A percentile compares a stretch with the other conserved stretches of the same genome.
Evolutionary conservation across 805 yeast genomes (phyloP).

Genomic region (Candida nitratophila): DNA sequence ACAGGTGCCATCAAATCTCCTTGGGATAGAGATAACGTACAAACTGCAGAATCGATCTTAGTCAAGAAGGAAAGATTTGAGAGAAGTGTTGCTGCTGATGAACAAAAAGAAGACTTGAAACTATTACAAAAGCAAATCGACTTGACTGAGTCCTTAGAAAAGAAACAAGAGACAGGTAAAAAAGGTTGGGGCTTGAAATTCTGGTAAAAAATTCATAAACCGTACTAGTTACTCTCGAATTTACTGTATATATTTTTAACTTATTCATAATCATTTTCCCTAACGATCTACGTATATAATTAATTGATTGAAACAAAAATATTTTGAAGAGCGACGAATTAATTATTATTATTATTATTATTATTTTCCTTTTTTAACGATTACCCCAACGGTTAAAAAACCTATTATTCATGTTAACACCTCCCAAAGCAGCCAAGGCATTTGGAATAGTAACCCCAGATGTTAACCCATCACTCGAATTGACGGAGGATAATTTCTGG

Average conservation of each 20-base stretch:
- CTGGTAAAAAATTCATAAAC: slow-evolving; percentile 16
- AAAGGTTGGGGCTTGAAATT: slow-evolving; percentile 17
- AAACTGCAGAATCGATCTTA: slow-evolving; percentile 29
- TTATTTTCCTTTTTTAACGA: neutral
- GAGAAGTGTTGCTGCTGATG: slow-evolving; percentile 36
- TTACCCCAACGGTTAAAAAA: slow-evolving; percentile 14
- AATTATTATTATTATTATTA: no score
- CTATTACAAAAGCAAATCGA: slow-evolving; percentile 32
- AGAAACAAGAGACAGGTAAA: slow-evolving; percentile 21
- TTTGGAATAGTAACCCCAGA: slow-evolving; percentile 4
- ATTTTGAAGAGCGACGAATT: neutral
- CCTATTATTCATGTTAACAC: slow-evolving; percentile 16
- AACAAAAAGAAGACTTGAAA: slow-evolving; percentile 32
- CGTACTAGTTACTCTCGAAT: no score
- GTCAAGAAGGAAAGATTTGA: slow-evolving; percentile 39
- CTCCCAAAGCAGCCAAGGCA: slow-evolving; percentile 17
- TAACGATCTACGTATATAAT: neutral
- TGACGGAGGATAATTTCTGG: slow-evolving; percentile 30
- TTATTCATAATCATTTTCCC: neutral
- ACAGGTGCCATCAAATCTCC: slow-evolving; percentile 67
- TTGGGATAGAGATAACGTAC: slow-evolving; percentile 43
- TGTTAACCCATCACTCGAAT: slow-evolving; percentile 2
- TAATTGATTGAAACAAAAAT: neutral
- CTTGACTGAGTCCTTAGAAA: slow-evolving; percentile 22
- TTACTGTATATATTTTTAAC: neutral